These are phyloP conservation scores for Sporisorium reilianum DNA, from an alignment of 1,284 basidiomycete species.

Conservation along the genomic window DNA sequence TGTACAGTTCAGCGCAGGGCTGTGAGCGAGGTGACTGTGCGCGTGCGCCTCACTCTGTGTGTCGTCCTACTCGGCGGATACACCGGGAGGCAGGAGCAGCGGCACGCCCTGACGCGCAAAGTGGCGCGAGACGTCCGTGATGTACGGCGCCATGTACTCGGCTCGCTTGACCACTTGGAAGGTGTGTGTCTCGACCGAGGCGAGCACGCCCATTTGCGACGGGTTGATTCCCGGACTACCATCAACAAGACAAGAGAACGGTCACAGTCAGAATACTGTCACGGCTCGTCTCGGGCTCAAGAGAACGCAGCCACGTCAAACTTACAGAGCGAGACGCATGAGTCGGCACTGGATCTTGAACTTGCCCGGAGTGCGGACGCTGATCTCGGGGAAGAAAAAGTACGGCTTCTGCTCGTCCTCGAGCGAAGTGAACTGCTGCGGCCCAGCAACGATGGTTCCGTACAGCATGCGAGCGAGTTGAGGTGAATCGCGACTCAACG, in stretches of 20 bases:
- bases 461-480: constrained; percentile 51
- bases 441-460: constrained; percentile 48
- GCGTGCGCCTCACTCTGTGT: no score
- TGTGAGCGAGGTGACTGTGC: no score
- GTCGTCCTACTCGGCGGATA: constrained; percentile 30
- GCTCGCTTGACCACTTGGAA: constrained; percentile 45
- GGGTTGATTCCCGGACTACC: constrained; percentile 15
- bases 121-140: constrained; percentile 56
- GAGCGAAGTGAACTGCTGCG: constrained; percentile 26
- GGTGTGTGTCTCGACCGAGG: constrained; percentile 27
- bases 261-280: neutral
- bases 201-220: constrained; percentile 14
- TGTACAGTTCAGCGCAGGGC: no score
- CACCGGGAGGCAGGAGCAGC: constrained; percentile 47
- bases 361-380: constrained; percentile 44
- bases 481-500: neutral
- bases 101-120: constrained; percentile 55
- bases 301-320: neutral
- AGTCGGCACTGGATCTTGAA: constrained; percentile 47
- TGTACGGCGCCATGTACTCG: constrained; percentile 45
- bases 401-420: constrained; percentile 19
- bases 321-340: constrained; percentile 50
- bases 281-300: neutral
- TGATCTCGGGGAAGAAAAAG: constrained; percentile 61
- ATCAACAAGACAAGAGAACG: neutral